Conservation (phyloP, 768 basidiomycete species). For the Naematelia aurantialba region DNA sequence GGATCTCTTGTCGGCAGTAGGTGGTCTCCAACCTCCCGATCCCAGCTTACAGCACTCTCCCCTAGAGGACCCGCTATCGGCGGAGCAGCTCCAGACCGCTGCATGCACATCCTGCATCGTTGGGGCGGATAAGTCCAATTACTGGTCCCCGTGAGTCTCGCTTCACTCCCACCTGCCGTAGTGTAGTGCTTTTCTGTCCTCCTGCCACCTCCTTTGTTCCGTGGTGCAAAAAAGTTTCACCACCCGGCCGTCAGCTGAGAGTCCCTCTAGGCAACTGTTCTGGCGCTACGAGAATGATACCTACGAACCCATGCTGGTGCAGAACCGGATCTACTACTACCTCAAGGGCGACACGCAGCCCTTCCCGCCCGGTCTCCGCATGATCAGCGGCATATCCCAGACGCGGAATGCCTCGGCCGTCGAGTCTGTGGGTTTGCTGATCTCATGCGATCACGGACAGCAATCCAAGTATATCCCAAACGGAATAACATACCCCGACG, state of each 20-base stretch:
- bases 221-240: too few relatives aligned
- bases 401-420: slow-evolving; percentile 11
- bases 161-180: slow-evolving; percentile 5
- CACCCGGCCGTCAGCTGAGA: slow-evolving; percentile 1
- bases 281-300: slow-evolving; percentile 44
- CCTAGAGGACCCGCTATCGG: slow-evolving; percentile 14
- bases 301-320: slow-evolving; percentile 36
- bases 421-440: slow-evolving; percentile 25
- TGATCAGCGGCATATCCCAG: slow-evolving; percentile 33
- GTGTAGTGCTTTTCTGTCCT: slow-evolving; percentile 1
- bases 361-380: slow-evolving; percentile 38
- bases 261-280: slow-evolving; percentile 21
- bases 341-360: slow-evolving; percentile 33
- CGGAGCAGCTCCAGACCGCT: slow-evolving; percentile 3
- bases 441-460: slow-evolving; percentile 35
- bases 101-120: slow-evolving; percentile 40
- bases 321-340: slow-evolving; percentile 47
- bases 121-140: slow-evolving; percentile 36
- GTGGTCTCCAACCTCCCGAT: slow-evolving; percentile 5
- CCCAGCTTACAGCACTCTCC: neutral
- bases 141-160: slow-evolving; percentile 41
- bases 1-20: slow-evolving; percentile 39
- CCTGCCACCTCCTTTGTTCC: neutral
- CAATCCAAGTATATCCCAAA: slow-evolving; percentile 33
- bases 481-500: slow-evolving; percentile 25